A percentile compares a stretch with the other conserved stretches of the same genome.
Conservation (phyloP, 1,139 yeast species). For the Meyerozyma athensensis region DNA sequence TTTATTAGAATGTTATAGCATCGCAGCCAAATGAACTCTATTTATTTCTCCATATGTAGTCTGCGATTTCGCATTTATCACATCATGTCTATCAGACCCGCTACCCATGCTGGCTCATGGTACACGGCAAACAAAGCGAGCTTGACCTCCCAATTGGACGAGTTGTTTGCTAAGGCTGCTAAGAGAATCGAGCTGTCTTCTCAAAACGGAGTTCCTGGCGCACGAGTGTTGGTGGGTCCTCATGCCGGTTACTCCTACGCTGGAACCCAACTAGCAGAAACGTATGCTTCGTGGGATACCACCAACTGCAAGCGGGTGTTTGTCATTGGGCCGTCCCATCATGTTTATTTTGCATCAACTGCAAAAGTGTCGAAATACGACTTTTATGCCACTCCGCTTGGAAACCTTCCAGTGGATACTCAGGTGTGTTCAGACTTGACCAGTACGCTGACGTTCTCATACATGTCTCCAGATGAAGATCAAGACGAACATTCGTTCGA, state of each 20-base stretch:
- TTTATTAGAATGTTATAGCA: background rate
- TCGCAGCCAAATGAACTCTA: too few relatives aligned
- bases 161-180: slow-evolving; percentile 30
- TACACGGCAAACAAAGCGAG: slow-evolving; percentile 46
- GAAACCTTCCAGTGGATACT: slow-evolving; percentile 62
- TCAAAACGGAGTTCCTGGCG: slow-evolving; percentile 37
- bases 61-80: too few relatives aligned
- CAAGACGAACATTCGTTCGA: slow-evolving; percentile 91
- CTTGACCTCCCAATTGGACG: slow-evolving; percentile 47
- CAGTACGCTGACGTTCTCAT: slow-evolving; percentile 29
- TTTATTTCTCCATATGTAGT: too few relatives aligned
- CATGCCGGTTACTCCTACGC: slow-evolving; percentile 93
- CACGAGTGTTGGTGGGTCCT: slow-evolving; percentile 59
- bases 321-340: slow-evolving; percentile 91
- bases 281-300: slow-evolving; percentile 70
- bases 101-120: slow-evolving; percentile 92
- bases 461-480: slow-evolving; percentile 61
- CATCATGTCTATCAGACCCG: slow-evolving; percentile 43
- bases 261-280: slow-evolving; percentile 72
- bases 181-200: slow-evolving; percentile 5
- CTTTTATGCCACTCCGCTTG: slow-evolving; percentile 76
- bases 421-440: slow-evolving; percentile 34
- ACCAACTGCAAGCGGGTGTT: slow-evolving; percentile 58
- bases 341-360: slow-evolving; percentile 64
- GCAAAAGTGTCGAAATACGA: slow-evolving; percentile 55